These are phyloP conservation scores for Cryptosporidium ryanae DNA, from an alignment of 169 alveolate genomes.

Conservation along the genomic window DNA sequence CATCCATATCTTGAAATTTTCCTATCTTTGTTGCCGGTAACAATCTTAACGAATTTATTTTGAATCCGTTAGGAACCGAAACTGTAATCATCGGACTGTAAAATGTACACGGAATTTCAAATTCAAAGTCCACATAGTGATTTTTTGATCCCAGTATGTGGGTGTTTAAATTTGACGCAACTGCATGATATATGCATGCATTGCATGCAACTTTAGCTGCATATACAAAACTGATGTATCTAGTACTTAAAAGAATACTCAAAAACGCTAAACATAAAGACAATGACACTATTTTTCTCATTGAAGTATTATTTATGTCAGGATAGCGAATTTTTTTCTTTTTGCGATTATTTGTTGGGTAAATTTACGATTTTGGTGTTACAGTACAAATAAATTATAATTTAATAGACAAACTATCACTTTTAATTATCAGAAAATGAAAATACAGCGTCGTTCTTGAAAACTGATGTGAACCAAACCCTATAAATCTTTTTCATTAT, in stretches of 20 bases:
- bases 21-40: conserved; percentile 36
- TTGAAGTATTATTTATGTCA: no score
- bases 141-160: conserved; percentile 44
- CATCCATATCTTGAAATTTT: conserved; percentile 24
- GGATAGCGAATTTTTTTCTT: no score
- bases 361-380: no score
- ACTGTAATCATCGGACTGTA: conserved; percentile 64
- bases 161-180: conserved; percentile 55
- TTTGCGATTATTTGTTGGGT: no score
- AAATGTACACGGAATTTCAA: conserved; percentile 63
- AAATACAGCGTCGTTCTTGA: no score
- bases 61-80: conserved; percentile 38
- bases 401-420: no score
- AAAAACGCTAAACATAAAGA: not conserved
- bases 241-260: no score
- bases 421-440: no score
- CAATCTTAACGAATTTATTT: conserved; percentile 24
- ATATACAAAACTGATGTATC: not conserved
- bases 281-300: not conserved
- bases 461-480: no score
- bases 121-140: conserved; percentile 47
- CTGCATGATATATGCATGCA: conserved; percentile 67
- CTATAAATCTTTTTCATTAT: no score
- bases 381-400: no score
- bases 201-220: conserved; percentile 53